Evolutionary conservation across 805 yeast species (phyloP).

Genomic region (Nakazawaea wickerhamii): DNA sequence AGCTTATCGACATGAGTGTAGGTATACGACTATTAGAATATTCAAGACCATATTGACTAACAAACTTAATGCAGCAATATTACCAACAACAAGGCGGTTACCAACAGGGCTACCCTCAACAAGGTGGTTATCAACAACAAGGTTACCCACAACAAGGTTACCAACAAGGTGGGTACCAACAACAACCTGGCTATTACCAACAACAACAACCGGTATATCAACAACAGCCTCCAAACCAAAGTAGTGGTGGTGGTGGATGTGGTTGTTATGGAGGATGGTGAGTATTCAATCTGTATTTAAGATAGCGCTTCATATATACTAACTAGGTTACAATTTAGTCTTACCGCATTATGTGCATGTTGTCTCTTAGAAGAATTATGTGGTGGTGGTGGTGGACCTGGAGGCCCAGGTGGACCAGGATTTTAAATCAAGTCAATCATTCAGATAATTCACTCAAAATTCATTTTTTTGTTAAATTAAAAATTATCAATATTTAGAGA

Average conservation of each 20-base stretch:
- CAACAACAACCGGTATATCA: conserved; percentile 32
- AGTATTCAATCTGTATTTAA: conserved; percentile 13
- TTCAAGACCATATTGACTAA: not conserved
- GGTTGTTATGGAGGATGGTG: conserved; percentile 26
- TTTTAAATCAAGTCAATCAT: not conserved
- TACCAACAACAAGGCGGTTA: conserved; percentile 2
- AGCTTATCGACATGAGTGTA: conserved; percentile 9
- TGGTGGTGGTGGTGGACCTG: conserved; percentile 7
- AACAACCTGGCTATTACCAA: conserved; percentile 25
- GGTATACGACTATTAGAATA: conserved; percentile 1
- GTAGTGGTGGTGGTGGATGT: conserved; percentile 15
- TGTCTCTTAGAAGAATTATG: conserved; percentile 14
- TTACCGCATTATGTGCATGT: conserved; percentile 16
- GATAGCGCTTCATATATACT: not conserved
- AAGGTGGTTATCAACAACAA: conserved; percentile 20
- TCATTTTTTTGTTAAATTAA: not conserved
- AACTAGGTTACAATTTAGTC: conserved; percentile 2
- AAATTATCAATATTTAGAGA: not conserved
- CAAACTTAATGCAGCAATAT: conserved; percentile 1
- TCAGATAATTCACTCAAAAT: too few relatives aligned
- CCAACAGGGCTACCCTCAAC: conserved; percentile 17
- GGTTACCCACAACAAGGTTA: conserved; percentile 18
- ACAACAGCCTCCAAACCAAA: conserved; percentile 20
- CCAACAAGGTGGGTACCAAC: conserved; percentile 26
- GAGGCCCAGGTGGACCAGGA: conserved; percentile 12